phyloP scores from a whole-genome alignment of 2,329 filamentous ascomycete species.

The Colletotrichum godetiae region DNA sequence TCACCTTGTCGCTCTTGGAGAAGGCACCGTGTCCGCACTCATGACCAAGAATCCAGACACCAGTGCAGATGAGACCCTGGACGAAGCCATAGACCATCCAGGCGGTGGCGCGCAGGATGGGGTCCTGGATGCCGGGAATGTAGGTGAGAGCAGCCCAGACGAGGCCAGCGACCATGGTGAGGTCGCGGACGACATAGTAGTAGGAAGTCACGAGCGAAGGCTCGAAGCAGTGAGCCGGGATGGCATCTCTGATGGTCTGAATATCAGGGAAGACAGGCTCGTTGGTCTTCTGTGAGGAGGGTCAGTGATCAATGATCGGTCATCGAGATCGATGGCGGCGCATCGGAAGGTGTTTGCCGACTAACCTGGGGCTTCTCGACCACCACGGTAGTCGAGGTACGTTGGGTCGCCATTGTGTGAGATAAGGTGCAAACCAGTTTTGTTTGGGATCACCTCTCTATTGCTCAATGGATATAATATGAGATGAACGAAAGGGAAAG shows the following conservation, averaged over 20 bases:
- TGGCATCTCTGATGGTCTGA: conserved; percentile 61
- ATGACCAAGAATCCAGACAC: conserved; percentile 78
- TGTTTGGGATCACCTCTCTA: not conserved
- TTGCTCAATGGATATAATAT: conserved; percentile 14
- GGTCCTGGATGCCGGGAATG: conserved; percentile 62
- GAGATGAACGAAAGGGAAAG: conserved; percentile 17
- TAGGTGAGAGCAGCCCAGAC: conserved; percentile 63
- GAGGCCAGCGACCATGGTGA: conserved; percentile 59
- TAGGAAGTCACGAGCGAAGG: conserved; percentile 63
- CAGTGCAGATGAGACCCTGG: conserved; percentile 74
- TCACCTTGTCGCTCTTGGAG: conserved; percentile 65
- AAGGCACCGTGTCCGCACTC: conserved; percentile 79
- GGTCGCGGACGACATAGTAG: conserved; percentile 67
- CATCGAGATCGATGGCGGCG: conserved; percentile 8
- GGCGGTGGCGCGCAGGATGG: conserved; percentile 55
- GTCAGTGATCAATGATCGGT: conserved; percentile 1
- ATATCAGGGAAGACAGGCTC: conserved; percentile 55
- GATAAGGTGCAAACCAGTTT: not conserved
- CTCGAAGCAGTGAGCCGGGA: conserved; percentile 72
- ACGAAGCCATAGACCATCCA: conserved; percentile 72
- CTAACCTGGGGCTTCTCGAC: conserved; percentile 36
- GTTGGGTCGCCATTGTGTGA: conserved; percentile 27
- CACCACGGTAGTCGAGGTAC: conserved; percentile 30
- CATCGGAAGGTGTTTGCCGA: not conserved
- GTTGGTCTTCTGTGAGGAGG: conserved; percentile 11